Conservation (phyloP, 2,329 filamentous ascomycete species). For the Penicillium sp. region DNA sequence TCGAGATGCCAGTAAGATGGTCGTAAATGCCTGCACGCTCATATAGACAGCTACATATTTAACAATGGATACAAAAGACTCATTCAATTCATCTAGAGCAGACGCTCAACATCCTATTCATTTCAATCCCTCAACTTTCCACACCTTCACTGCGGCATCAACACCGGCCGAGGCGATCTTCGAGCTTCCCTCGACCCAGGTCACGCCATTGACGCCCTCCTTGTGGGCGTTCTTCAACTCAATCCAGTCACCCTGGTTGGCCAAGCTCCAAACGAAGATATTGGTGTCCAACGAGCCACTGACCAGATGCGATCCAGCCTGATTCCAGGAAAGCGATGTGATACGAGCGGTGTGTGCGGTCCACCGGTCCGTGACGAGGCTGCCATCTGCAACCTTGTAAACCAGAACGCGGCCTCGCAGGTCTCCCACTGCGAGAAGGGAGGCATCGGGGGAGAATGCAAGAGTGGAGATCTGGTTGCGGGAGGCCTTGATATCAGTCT, state of each 20-base stretch:
- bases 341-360: conserved; percentile 69
- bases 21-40: background rate
- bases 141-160: conserved; percentile 89
- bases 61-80: background rate
- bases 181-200: conserved; percentile 67
- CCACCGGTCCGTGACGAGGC: conserved; percentile 77
- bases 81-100: background rate
- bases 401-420: conserved; percentile 83
- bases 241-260: conserved; percentile 77
- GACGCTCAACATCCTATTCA: conserved; percentile 12
- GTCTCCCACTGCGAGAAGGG: conserved; percentile 77
- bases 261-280: conserved; percentile 85
- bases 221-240: conserved; percentile 90
- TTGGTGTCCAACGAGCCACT: conserved; percentile 89
- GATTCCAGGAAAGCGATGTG: conserved; percentile 73
- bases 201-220: conserved; percentile 86
- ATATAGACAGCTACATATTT: background rate
- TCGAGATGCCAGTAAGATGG: background rate
- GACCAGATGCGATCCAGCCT: conserved; percentile 71
- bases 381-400: conserved; percentile 67
- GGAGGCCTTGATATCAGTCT: conserved; percentile 63
- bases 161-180: conserved; percentile 78
- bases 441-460: conserved; percentile 78
- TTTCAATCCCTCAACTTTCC: conserved; percentile 63
- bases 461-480: conserved; percentile 73